Percentiles rank a stretch among this genome's conserved stretches.
Evolutionary conservation across 768 basidiomycete species (phyloP).

Genomic region (Tremella mesenterica): DNA sequence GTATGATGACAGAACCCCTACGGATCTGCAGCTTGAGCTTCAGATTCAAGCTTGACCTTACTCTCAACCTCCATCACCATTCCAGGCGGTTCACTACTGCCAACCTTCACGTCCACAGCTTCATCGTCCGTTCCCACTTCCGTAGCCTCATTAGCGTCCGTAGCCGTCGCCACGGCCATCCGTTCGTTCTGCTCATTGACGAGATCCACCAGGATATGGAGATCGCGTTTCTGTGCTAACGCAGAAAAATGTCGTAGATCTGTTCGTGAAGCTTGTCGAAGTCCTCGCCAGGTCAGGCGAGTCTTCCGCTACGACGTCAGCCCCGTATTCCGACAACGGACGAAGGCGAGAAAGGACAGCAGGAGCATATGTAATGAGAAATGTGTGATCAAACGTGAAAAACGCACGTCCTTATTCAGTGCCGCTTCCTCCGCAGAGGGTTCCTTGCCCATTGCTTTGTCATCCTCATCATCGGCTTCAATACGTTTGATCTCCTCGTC

Average conservation of each 20-base stretch:
- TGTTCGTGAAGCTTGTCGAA: slow-evolving; percentile 20
- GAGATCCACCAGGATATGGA: slow-evolving; percentile 13
- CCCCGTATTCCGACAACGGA: no score
- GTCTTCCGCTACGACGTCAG: slow-evolving; percentile 20
- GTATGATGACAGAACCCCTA: no score
- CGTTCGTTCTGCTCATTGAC: slow-evolving; percentile 9
- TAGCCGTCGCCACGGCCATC: neutral
- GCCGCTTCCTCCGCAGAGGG: slow-evolving; percentile 8
- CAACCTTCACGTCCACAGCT: neutral
- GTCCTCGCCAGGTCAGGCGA: slow-evolving; percentile 25
- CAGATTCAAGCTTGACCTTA: no score
- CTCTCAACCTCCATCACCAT: no score
- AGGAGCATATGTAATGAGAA: no score
- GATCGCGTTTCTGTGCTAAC: slow-evolving; percentile 14
- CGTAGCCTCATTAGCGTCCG: neutral
- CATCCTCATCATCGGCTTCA: slow-evolving; percentile 30
- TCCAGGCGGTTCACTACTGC: no score
- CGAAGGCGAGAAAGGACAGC: no score
- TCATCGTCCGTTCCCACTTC: neutral
- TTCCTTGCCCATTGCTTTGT: slow-evolving; percentile 29
- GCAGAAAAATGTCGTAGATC: slow-evolving; percentile 18
- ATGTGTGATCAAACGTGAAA: neutral
- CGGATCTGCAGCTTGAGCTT: no score
- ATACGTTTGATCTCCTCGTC: slow-evolving; percentile 22
- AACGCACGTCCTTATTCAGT: slow-evolving; percentile 13